Evolutionary conservation across 2,329 filamentous ascomycete species (phyloP).

Genomic region (Onygenales sp.): DNA sequence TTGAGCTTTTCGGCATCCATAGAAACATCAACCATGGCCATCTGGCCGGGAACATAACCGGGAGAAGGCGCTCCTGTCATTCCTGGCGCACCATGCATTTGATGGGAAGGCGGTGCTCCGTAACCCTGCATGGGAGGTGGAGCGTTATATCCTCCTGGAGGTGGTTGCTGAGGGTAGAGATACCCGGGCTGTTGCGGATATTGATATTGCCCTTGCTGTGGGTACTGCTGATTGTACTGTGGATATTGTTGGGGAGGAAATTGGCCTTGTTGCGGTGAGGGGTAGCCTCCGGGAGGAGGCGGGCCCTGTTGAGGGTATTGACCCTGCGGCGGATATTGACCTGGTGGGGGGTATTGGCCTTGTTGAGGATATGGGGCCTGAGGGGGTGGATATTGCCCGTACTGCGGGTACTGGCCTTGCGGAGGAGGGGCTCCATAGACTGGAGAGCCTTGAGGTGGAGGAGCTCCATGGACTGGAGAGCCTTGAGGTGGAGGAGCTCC

Average conservation of each 20-base stretch:
- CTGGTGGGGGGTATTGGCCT: constrained; percentile 6
- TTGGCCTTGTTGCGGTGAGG: background rate
- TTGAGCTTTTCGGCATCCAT: constrained; percentile 59
- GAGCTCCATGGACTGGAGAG: background rate
- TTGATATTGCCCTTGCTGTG: constrained; percentile 6
- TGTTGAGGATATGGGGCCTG: background rate
- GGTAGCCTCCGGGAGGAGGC: background rate
- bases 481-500: background rate
- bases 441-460: background rate
- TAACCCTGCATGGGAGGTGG: constrained; percentile 4
- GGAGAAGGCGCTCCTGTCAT: constrained; percentile 44
- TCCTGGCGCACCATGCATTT: constrained; percentile 17
- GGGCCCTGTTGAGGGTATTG: constrained; percentile 5
- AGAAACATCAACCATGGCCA: constrained; percentile 54
- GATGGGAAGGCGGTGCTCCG: constrained; percentile 2
- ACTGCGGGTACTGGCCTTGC: constrained; percentile 1
- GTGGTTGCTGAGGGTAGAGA: constrained; percentile 7
- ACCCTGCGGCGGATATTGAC: constrained; percentile 10
- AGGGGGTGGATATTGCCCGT: constrained; percentile 1
- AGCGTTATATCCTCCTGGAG: constrained; percentile 2
- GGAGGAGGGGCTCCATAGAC: background rate
- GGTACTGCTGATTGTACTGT: background rate
- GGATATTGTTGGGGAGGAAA: constrained; percentile 3
- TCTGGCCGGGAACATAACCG: constrained; percentile 58
- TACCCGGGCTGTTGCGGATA: constrained; percentile 7